Base-by-base conservation (phyloP, 23 red algal genomes). In the Gracilariopsis chorda region DNA sequence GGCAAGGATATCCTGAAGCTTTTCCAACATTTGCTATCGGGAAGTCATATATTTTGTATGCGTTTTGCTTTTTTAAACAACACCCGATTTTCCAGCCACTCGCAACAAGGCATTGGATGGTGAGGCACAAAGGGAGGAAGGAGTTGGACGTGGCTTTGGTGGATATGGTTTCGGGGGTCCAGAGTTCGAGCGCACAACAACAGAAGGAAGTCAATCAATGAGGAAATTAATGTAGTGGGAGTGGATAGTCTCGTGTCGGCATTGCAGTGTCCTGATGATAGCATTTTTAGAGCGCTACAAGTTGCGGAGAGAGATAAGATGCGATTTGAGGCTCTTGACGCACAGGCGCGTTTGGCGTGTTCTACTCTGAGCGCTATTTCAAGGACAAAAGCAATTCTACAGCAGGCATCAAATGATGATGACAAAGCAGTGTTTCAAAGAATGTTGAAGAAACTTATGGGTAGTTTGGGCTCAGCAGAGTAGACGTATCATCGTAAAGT, bases 171-270 rank as follows among this genome's bases (percentile, higher is more conserved):
- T n/a, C n/a, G n/a, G n/a, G n/a, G n/a, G n/a, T n/a, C n/a, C n/a
- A n/a, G n/a, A n/a, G n/a, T 58, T 81, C 14, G 52, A 0, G 35
- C 48, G 25, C 52, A 51, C n/a, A 28, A 28, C 21, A 51, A 49
- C 28, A 58, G 58, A 36, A 51, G 48, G 23, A 81, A 81, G 52
- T 34, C 44, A 0, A 0, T 25, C 14, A 59, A 37, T 10, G 47
- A 58, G 37, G 48, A 81, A 17, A 81, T 81, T 32, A 56, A 81
- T 49, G 52, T 81, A 0, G 77, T 81, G 11, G 77, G 77, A 55
- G 58, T 81, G 77, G n/a, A 81, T 29, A 58, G 44, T 36, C 41
- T 81, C 0, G 46, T 51, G 30, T 81, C 77, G 14, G 77, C 51
- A 39, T 81, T 81, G 0, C n/a, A 58, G 41, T 2, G 47, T 17